Base-by-base conservation (phyloP, 495 filamentous ascomycete genomes). In the Neurospora sp. region DNA sequence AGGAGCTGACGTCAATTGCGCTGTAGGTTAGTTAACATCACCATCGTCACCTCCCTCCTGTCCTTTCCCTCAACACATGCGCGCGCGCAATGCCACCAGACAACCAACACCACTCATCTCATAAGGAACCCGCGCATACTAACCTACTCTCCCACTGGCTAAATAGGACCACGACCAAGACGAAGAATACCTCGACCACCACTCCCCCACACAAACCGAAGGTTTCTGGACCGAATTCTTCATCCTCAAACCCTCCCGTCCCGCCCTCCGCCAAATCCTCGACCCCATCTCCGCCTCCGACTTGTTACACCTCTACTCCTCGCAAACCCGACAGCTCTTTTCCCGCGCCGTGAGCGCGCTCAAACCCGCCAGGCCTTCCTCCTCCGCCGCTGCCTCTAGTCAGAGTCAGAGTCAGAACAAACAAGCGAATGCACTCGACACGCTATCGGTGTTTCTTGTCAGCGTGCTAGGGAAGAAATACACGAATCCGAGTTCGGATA, bases 211-310 rank as follows among this genome's bases (percentile, higher is more conserved):
- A 46, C 90, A 89, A 70, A 88, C 91, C 0, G 93, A 97, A 74
- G 96, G 94, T 10, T 99, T 98, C 83, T 99, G 96, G 96, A 87
- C 89, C 71, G 95, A 98, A 83, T 93, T 98, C 83, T 99, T 98
- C 82, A 86, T 98, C 48, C 86, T 97, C 69, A 88, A 88, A 70
- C 94, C 96, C 39, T 92, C 97, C 79, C 86, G 87, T 46, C 79
- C 84, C 1, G 86, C 88, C 70, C 82, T 99, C 72, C 87, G 87
- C 75, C 82, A 82, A 46, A 86, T 94, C 44, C 86, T 99, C 62
- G 88, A 90, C 37, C 81, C 86, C 12, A 83, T 95, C 66, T 87
- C 85, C 70, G 85, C 93, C 12, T 91, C 93, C 75, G 92, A 96
- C 73, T 81, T 94, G 23, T 84, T 98, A 39, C 88, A 90, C 73